Base-by-base conservation (phyloP, 1,284 basidiomycete genomes). In the Chondrostereum purpureum region DNA sequence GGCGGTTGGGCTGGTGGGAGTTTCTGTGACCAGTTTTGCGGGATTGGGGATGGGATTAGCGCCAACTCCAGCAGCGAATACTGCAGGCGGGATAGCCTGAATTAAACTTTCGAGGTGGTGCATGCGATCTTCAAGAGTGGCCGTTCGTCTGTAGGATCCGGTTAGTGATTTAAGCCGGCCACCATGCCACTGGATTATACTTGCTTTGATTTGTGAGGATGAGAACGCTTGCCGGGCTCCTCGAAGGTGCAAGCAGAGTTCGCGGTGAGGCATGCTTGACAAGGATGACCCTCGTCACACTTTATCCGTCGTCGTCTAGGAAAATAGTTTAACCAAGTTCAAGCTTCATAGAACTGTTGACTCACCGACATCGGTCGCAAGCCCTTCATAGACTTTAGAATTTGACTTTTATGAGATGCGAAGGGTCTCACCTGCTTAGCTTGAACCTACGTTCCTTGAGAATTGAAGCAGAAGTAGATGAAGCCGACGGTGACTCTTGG, bases 361-460 rank as follows among this genome's bases (percentile, higher is more conserved):
- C 83, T 74, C 66, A 88, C 85, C 86, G 78, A 71, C 86, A 89
- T 49, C 87, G 82, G 73, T 89, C 86, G 69, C 86, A 89, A 50
- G 86, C 86, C 60, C 87, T 88, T 49, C 21, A 45, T 39, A 11
- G 31, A 38, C 39, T 42, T 37, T 39, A 50, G 35, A 20, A 36
- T 6, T 42, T 19, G 20, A n/a, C 14, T 23, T 24, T 10, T 19
- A 31, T 22, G 21, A 13, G 13, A n/a, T n/a, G 10, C 16, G 27
- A 4, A n/a, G 13, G 21, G 10, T 65, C 77, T 39, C 52, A 84
- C 87, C 86, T 83, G 76, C 83, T 88, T 48, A 89, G 66, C 68
- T 89, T 89, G 70, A 89, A 89, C 45, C 86, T 73, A 45, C 87
- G 70, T 57, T 89, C 86, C 62, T 87, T 88, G 46, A 84, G 69